phyloP scores from a whole-genome alignment of 768 basidiomycete genomes.

The Tylopilus vinaceipallidus region DNA sequence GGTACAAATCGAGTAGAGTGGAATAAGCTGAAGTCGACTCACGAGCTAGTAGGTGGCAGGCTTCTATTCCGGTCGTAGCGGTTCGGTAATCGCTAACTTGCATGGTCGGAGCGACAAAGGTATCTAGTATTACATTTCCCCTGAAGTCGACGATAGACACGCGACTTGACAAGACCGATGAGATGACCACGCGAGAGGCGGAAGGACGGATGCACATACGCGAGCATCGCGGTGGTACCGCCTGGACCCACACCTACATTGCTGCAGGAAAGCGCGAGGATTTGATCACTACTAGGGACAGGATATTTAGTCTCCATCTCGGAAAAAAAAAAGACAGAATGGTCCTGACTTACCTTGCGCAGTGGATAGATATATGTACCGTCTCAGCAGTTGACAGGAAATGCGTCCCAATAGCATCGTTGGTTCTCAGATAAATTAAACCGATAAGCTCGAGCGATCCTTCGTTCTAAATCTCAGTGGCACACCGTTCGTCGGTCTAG shows the following conservation, averaged over 20 bases:
- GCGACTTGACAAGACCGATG: slow-evolving; percentile 34
- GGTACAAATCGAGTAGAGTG: neutral
- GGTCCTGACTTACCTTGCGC: slow-evolving; percentile 17
- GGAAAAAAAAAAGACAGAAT: slow-evolving; percentile 9
- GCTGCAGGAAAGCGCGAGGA: slow-evolving; percentile 60
- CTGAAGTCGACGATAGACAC: slow-evolving; percentile 55
- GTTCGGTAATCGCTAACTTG: slow-evolving; percentile 75
- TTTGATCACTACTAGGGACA: slow-evolving; percentile 40
- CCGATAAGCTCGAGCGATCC: slow-evolving; percentile 25
- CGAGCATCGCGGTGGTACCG: slow-evolving; percentile 79
- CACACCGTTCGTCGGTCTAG: slow-evolving; percentile 13
- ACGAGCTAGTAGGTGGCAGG: slow-evolving; percentile 41
- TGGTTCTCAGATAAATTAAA: slow-evolving; percentile 20
- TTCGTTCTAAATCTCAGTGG: slow-evolving; percentile 20
- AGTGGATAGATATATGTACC: slow-evolving; percentile 25
- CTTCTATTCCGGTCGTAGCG: slow-evolving; percentile 54
- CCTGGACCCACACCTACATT: slow-evolving; percentile 81
- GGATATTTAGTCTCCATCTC: slow-evolving; percentile 34
- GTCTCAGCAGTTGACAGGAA: slow-evolving; percentile 18
- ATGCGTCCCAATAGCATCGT: slow-evolving; percentile 8
- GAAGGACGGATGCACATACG: slow-evolving; percentile 46
- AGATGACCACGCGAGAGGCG: slow-evolving; percentile 5
- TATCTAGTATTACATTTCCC: slow-evolving; percentile 60
- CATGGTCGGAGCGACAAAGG: slow-evolving; percentile 64
- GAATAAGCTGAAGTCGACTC: slow-evolving; percentile 12